Evolutionary conservation across 2,329 filamentous ascomycete genomes (phyloP).

Genomic region (Macroventuria anomochaeta): DNA sequence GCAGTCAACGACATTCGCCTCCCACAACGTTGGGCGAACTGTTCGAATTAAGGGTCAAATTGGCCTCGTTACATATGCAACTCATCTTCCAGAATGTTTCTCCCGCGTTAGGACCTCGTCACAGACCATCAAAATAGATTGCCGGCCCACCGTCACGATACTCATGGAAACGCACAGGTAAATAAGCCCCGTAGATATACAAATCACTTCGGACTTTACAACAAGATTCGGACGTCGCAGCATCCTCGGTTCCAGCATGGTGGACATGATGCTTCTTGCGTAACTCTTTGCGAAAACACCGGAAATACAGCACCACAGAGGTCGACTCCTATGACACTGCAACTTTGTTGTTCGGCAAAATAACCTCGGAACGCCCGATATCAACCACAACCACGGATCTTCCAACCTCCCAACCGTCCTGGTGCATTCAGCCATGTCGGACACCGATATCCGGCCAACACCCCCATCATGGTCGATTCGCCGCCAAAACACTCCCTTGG

Average conservation of each 20-base stretch:
- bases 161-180: conserved; percentile 19
- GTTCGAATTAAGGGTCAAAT: conserved; percentile 18
- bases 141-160: conserved; percentile 32
- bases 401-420: background rate
- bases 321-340: background rate
- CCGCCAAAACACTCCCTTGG: conserved; percentile 1
- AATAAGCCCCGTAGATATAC: conserved; percentile 5
- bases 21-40: conserved; percentile 19
- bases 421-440: conserved; percentile 22
- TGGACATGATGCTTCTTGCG: conserved; percentile 2
- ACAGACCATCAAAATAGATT: conserved; percentile 41
- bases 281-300: background rate
- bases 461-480: conserved; percentile 2
- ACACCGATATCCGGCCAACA: conserved; percentile 17
- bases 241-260: conserved; percentile 4
- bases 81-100: conserved; percentile 44
- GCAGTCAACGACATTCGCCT: background rate
- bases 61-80: conserved; percentile 23
- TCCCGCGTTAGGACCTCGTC: conserved; percentile 32
- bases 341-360: conserved; percentile 1
- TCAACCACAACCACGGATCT: conserved; percentile 11
- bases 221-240: conserved; percentile 2
- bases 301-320: conserved; percentile 3
- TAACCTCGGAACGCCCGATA: conserved; percentile 6
- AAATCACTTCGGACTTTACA: conserved; percentile 13